A percentile compares a stretch with the other conserved stretches of the same genome.
phyloP scores from a whole-genome alignment of 164 flowering plant species.

The Magnolia changhungtana region DNA sequence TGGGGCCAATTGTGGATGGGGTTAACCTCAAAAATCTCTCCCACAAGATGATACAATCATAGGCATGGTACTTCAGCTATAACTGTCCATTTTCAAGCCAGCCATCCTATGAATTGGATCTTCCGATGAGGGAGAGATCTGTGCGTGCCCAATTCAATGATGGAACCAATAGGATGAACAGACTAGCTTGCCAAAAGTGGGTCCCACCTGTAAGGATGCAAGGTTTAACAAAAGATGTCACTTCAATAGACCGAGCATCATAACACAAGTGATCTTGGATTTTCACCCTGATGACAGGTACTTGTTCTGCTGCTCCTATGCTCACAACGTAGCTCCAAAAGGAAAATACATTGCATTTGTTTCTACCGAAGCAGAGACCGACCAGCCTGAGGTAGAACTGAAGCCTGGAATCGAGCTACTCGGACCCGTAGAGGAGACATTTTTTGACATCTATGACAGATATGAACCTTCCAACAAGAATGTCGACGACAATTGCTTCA shows the following conservation, averaged over 20 bases:
- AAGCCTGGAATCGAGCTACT: conserved; percentile 87
- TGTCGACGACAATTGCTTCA: conserved; percentile 66
- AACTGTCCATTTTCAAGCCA: background rate
- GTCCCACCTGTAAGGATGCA: background rate
- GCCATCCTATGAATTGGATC: background rate
- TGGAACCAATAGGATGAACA: background rate
- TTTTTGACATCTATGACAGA: conserved; percentile 85
- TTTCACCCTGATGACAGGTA: conserved; percentile 48
- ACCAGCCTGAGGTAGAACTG: conserved; percentile 77
- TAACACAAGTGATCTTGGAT: background rate
- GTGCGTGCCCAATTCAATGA: background rate
- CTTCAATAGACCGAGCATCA: background rate
- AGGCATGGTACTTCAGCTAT: background rate
- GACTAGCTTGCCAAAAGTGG: background rate
- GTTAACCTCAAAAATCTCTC: background rate
- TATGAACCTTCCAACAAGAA: conserved; percentile 58
- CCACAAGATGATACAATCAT: background rate
- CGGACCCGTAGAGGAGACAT: conserved; percentile 84
- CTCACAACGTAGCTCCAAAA: conserved; percentile 97
- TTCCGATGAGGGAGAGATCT: background rate
- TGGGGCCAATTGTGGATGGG: background rate
- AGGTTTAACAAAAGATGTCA: background rate
- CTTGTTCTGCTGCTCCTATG: conserved; percentile 88
- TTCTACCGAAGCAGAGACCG: conserved; percentile 88
- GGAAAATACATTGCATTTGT: conserved; percentile 95